These are phyloP conservation scores for Pichia sorboxylosa DNA, from an alignment of 1,139 yeast species.

Conservation along the genomic window DNA sequence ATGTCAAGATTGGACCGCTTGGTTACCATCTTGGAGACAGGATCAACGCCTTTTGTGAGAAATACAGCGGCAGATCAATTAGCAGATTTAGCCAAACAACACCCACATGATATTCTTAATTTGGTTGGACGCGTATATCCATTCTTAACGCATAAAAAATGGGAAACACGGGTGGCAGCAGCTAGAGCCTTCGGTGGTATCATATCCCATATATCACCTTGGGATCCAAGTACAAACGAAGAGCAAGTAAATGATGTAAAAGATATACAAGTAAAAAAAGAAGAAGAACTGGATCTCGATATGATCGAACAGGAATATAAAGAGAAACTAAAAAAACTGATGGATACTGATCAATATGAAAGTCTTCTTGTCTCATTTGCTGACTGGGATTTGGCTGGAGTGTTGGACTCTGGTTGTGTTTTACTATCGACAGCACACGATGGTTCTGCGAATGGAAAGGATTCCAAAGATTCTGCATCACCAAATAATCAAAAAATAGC, in stretches of 20 bases:
- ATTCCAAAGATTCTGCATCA: constrained; percentile 1
- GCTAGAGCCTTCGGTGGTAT: constrained; percentile 94
- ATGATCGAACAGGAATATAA: constrained; percentile 18
- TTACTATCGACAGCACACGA: constrained; percentile 61
- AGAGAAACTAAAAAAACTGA: constrained; percentile 28
- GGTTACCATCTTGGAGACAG: constrained; percentile 79
- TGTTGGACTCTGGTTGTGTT: constrained; percentile 58
- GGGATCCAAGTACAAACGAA: constrained; percentile 69
- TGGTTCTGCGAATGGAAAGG: constrained; percentile 23
- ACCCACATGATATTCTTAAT: constrained; percentile 84
- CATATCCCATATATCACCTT: constrained; percentile 59
- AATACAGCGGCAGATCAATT: constrained; percentile 96
- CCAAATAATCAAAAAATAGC: constrained; percentile 18
- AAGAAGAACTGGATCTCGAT: constrained; percentile 22
- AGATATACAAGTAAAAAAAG: constrained; percentile 13
- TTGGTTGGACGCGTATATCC: constrained; percentile 86
- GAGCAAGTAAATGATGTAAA: constrained; percentile 8
- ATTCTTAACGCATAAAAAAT: constrained; percentile 64
- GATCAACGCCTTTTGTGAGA: constrained; percentile 87
- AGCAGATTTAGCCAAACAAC: constrained; percentile 86
- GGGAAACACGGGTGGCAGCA: constrained; percentile 96
- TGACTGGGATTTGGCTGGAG: constrained; percentile 51
- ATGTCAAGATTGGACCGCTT: constrained; percentile 50
- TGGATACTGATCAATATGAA: constrained; percentile 32
- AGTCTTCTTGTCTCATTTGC: constrained; percentile 45